Conservation (phyloP, 805 yeast species). For the Zygosaccharomyces pseudorouxii region DNA sequence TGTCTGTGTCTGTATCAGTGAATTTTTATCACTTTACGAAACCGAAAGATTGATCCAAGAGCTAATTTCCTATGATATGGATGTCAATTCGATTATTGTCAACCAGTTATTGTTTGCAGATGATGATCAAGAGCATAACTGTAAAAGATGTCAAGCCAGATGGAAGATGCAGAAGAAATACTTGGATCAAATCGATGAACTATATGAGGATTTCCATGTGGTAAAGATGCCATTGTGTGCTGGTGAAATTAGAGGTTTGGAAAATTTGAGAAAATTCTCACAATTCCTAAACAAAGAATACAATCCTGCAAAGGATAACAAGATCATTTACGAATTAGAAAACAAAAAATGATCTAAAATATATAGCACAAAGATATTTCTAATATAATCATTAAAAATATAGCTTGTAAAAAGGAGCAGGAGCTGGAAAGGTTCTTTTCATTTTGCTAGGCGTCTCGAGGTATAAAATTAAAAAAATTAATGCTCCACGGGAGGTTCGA, state of each 20-base stretch:
- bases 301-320: slow-evolving; percentile 55
- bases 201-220: slow-evolving; percentile 94
- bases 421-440: too few species aligned
- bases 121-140: slow-evolving; percentile 57
- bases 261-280: slow-evolving; percentile 78
- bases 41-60: slow-evolving; percentile 98
- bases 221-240: slow-evolving; percentile 95
- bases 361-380: neutral
- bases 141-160: slow-evolving; percentile 88
- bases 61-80: slow-evolving; percentile 89
- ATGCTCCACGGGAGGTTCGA: slow-evolving; percentile 42
- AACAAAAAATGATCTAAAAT: slow-evolving; percentile 23
- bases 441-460: too few species aligned
- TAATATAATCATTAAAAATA: neutral
- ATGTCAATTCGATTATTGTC: slow-evolving; percentile 92
- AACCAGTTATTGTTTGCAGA: slow-evolving; percentile 90
- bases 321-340: slow-evolving; percentile 36
- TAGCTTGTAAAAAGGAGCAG: neutral
- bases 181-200: slow-evolving; percentile 89
- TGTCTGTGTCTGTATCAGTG: slow-evolving; percentile 96
- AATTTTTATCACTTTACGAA: slow-evolving; percentile 91
- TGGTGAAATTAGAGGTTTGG: slow-evolving; percentile 89
- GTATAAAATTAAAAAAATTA: slow-evolving; percentile 27
- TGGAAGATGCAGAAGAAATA: slow-evolving; percentile 95
- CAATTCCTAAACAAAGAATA: slow-evolving; percentile 74